Evolutionary conservation across 2,329 filamentous ascomycete species (phyloP).

Genomic region (Phialophora macrospora): DNA sequence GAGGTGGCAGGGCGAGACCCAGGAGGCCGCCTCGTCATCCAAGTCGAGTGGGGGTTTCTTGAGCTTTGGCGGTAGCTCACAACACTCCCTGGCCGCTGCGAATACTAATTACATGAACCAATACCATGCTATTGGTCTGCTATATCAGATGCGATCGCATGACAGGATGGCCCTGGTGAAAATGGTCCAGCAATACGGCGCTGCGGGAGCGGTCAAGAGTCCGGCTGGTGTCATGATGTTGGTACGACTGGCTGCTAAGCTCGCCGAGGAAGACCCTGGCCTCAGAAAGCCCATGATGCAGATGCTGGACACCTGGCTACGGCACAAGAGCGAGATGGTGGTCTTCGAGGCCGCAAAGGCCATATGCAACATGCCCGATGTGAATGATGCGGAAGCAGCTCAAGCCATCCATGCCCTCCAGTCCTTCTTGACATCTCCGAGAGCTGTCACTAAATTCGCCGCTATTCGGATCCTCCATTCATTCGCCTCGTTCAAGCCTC

Average conservation of each 20-base stretch:
- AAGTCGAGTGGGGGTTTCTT: slow-evolving; percentile 92
- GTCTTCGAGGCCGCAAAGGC: slow-evolving; percentile 99
- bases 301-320: slow-evolving; percentile 91
- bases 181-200: slow-evolving; percentile 99
- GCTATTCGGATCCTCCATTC: slow-evolving; percentile 95
- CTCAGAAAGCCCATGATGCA: slow-evolving; percentile 96
- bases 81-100: slow-evolving; percentile 69
- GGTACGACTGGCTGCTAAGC: slow-evolving; percentile 86
- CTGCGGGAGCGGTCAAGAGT: slow-evolving; percentile 89
- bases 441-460: slow-evolving; percentile 95
- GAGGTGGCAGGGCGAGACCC: slow-evolving; percentile 98
- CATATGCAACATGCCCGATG: slow-evolving; percentile 91
- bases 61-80: slow-evolving; percentile 81
- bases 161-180: slow-evolving; percentile 98
- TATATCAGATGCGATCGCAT: slow-evolving; percentile 97
- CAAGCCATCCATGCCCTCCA: slow-evolving; percentile 95
- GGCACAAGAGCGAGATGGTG: slow-evolving; percentile 99
- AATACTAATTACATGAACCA: slow-evolving; percentile 98
- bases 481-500: slow-evolving; percentile 95
- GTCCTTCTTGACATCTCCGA: slow-evolving; percentile 92
- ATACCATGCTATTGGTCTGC: slow-evolving; percentile 94
- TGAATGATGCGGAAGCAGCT: slow-evolving; percentile 86
- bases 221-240: slow-evolving; percentile 91
- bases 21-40: slow-evolving; percentile 87
- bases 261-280: slow-evolving; percentile 89